A percentile compares a stretch with the other conserved stretches of the same genome.
Evolutionary conservation across 768 basidiomycete genomes (phyloP).

Genomic region (Dentipellis fragilis): DNA sequence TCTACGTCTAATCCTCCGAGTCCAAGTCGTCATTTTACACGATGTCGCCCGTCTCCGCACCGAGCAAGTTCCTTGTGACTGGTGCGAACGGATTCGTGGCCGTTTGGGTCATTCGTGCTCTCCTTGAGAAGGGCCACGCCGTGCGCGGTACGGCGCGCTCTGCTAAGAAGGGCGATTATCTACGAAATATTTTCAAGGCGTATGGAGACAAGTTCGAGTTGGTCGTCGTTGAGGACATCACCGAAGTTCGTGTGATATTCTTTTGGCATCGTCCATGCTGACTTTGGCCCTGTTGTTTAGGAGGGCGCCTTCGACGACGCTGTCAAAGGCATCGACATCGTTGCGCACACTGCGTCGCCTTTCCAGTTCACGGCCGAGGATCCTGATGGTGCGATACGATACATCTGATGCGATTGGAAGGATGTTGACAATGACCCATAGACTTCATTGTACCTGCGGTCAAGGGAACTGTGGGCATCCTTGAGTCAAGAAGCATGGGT

Average conservation of each 20-base stretch:
- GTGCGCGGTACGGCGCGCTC: not conserved
- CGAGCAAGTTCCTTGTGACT: not conserved
- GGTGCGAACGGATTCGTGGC: not conserved
- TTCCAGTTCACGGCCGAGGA: conserved; percentile 18
- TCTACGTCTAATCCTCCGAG: no score
- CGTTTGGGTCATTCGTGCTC: not conserved
- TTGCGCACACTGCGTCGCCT: conserved; percentile 27
- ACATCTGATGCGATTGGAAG: no score
- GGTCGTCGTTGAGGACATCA: not conserved
- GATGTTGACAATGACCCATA: no score
- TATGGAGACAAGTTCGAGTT: not conserved
- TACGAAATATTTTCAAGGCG: not conserved
- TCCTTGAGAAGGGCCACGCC: not conserved
- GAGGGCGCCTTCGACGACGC: conserved; percentile 31
- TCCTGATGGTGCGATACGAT: conserved; percentile 4
- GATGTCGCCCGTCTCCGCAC: not conserved
- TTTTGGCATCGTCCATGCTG: no score
- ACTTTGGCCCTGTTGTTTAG: not conserved
- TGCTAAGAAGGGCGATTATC: not conserved
- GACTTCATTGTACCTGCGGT: no score
- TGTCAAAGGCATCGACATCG: conserved; percentile 30
- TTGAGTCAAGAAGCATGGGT: no score
- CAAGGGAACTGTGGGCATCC: no score
- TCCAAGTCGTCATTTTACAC: no score
- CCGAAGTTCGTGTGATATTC: no score